Base-by-base conservation (phyloP, 495 filamentous ascomycete genomes). In the Penicillium fimorum region DNA sequence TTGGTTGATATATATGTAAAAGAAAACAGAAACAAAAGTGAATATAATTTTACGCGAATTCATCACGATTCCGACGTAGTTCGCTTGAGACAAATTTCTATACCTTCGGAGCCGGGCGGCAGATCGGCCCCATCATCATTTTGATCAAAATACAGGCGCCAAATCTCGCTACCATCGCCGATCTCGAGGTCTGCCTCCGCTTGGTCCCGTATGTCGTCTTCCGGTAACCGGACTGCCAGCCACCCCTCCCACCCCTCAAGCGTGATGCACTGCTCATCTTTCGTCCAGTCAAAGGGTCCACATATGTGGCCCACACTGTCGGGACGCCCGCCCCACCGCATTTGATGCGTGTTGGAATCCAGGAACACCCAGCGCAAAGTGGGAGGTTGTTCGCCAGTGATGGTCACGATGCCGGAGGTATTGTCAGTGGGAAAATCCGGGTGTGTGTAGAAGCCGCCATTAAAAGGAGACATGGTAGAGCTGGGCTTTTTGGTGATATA, bases 221-320 rank as follows among this genome's bases (percentile, higher is more conserved):
- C 55, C 22, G 58, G 47, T 29, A 70, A 37, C 25, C 58, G 62
- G 5, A 71, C 61, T 2, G 64, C 66, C 52, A 66, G 20, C 62
- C 62, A 71, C 33, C 64, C 58, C 50, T 65, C 50, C 58, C 56
- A 65, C 29, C 60, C 66, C 18, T 69, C 59, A n/a, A 67, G 55
- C 27, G 56, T 67, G 20, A 69, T 37, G 42, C 53, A 63, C 22
- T 60, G 57, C 32, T 66, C 63, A 22, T 69, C 66, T 38, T 63
- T 59, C 3, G 68, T 64, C 61, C 63, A 64, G 32, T 68, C 65
- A 32, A 66, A 70, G 41, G 65, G 68, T n/a, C 68, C 68, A 61
- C 60, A 59, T 4, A 64, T 22, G 30, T 70, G 60, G 33, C 58
- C 68, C 47, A 63, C 56, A 9, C 50, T 57, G 13, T 68, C 68